Base-by-base conservation (phyloP, 345 rosid species). In the Gossypium thurberi region DNA sequence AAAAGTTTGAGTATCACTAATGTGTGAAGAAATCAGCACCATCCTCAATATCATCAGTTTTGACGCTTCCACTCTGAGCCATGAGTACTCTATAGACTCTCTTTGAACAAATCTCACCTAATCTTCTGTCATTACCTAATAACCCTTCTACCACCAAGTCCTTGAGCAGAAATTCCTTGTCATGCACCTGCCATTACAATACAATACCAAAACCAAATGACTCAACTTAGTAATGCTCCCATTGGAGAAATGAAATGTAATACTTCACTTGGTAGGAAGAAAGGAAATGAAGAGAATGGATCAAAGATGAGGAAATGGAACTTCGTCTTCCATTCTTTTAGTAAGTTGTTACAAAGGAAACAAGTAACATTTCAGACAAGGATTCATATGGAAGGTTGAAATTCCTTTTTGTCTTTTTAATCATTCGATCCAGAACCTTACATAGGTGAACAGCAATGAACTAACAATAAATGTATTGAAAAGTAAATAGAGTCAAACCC, bases 61-160 rank as follows among this genome's bases (percentile, higher is more conserved):
- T 90, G 62, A 91, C 85, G 75, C 82, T 78, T 76, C 90, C 91
- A 70, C 75, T 83, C 57, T 78, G 84, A 79, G 98, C 92, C 93
- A 92, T 89, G 21, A 91, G 89, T 74, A 95, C 80, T 83, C 96
- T 84, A 77, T 89, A 92, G 61, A 95, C 88, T 68, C 97, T 85
- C 82, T 89, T 92, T 0, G 97, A 95, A 80, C 98, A 92, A 61
- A 95, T 74, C 85, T 87, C 91, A 15, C 99, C 99, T 56, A 91
- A 82, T 74, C 91, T 81, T 79, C 86, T 86, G 44, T 92, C 96
- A 50, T 86, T 87, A 10, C 91, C 88, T 2, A 87, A 72, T 63
- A 92, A 69, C 3, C 94, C 97, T 82, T 94, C 98, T 3, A 85
- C 78, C 0, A 74, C 77, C 86, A 95, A 80, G 75, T 95, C 92